Evolutionary conservation across 768 basidiomycete genomes (phyloP).

Genomic region (Ramaria rubella): DNA sequence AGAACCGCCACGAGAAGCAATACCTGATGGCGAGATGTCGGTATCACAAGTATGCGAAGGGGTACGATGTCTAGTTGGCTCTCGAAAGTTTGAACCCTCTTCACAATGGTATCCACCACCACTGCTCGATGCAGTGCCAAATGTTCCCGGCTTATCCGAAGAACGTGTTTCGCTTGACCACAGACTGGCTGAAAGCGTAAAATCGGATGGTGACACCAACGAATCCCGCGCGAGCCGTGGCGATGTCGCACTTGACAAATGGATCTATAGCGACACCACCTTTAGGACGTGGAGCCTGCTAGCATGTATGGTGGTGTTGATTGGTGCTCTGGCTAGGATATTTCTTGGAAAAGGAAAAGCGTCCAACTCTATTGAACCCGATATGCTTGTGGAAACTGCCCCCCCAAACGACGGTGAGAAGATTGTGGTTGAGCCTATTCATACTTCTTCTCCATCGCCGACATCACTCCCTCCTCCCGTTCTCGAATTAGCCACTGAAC

Average conservation of each 20-base stretch:
- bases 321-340: neutral
- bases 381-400: neutral
- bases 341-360: neutral
- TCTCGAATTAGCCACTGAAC: neutral
- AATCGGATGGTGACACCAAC: neutral
- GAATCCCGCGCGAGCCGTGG: neutral
- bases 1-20: conserved; percentile 16
- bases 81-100: conserved; percentile 6
- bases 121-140: neutral
- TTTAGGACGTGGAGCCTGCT: conserved; percentile 4
- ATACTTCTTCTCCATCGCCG: neutral
- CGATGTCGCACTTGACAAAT: neutral
- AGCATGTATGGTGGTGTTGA: neutral
- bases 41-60: neutral
- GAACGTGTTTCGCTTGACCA: neutral
- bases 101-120: conserved; percentile 9
- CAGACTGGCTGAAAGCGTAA: neutral
- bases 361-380: neutral
- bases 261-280: neutral
- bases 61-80: conserved; percentile 1
- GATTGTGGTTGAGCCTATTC: neutral
- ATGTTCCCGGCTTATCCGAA: neutral
- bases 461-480: neutral
- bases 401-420: neutral
- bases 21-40: neutral